Conservation (phyloP, 179 eudicot genomes). For the Drosera spatulata region DNA sequence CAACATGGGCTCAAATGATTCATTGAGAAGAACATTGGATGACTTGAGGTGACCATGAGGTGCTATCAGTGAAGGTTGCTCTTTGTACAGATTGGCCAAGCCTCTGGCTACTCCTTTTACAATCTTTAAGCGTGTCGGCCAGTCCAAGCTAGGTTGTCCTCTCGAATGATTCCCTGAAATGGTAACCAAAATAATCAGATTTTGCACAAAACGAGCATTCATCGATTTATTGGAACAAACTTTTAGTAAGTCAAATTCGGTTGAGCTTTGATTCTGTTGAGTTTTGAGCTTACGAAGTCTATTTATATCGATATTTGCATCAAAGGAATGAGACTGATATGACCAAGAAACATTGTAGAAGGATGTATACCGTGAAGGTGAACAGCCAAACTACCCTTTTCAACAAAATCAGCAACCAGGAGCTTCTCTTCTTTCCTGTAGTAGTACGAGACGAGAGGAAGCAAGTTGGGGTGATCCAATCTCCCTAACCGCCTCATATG, state of each 20-base stretch:
- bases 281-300: background rate
- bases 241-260: no score
- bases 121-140: constrained; percentile 35
- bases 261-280: no score
- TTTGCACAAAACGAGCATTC: background rate
- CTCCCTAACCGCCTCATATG: constrained; percentile 74
- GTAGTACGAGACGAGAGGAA: constrained; percentile 69
- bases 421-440: constrained; percentile 80
- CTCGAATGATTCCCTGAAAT: constrained; percentile 8
- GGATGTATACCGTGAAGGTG: constrained; percentile 59
- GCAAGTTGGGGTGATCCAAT: constrained; percentile 58
- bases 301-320: background rate
- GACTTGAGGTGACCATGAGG: constrained; percentile 53
- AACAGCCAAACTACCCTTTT: constrained; percentile 61
- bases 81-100: constrained; percentile 23
- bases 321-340: background rate
- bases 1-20: constrained; percentile 17
- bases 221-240: no score
- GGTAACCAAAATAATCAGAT: no score
- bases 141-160: constrained; percentile 18
- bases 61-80: constrained; percentile 21
- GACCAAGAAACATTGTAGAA: background rate
- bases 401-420: constrained; percentile 44
- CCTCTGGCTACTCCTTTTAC: constrained; percentile 39
- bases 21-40: constrained; percentile 31